Conservation (phyloP, 2,329 filamentous ascomycete genomes). For the Aspergillus sp. region DNA sequence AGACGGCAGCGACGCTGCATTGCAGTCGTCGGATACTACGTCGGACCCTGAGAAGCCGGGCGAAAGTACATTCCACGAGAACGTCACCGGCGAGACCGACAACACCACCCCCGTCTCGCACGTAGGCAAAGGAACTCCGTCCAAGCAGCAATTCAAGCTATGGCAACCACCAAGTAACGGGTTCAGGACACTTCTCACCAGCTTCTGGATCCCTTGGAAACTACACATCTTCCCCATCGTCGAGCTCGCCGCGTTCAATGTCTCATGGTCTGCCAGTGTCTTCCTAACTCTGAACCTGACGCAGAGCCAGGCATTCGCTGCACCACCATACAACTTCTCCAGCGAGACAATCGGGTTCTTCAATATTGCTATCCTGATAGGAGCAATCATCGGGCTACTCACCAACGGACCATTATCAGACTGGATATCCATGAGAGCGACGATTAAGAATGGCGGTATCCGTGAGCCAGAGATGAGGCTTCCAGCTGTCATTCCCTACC, state of each 20-base stretch:
- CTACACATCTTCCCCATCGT: conserved; percentile 64
- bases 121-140: conserved; percentile 57
- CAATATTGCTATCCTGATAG: conserved; percentile 58
- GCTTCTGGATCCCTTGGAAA: conserved; percentile 63
- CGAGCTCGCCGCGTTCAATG: conserved; percentile 61
- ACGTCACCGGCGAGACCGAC: background rate
- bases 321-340: conserved; percentile 56
- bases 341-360: conserved; percentile 54
- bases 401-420: conserved; percentile 58
- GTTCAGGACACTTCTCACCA: conserved; percentile 47
- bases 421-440: conserved; percentile 57
- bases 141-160: conserved; percentile 56
- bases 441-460: conserved; percentile 54
- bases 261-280: conserved; percentile 58
- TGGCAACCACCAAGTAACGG: conserved; percentile 51
- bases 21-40: background rate
- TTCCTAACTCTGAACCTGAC: conserved; percentile 65
- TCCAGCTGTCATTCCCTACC: conserved; percentile 57
- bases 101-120: conserved; percentile 41
- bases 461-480: conserved; percentile 61
- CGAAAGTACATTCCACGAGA: conserved; percentile 12
- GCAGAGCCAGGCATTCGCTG: conserved; percentile 54
- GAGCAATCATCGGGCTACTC: conserved; percentile 54
- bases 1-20: conserved; percentile 5
- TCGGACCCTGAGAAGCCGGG: conserved; percentile 18